Conservation (phyloP, 2,329 filamentous ascomycete genomes). For the Pseudopyrenochaeta lycopersici region DNA sequence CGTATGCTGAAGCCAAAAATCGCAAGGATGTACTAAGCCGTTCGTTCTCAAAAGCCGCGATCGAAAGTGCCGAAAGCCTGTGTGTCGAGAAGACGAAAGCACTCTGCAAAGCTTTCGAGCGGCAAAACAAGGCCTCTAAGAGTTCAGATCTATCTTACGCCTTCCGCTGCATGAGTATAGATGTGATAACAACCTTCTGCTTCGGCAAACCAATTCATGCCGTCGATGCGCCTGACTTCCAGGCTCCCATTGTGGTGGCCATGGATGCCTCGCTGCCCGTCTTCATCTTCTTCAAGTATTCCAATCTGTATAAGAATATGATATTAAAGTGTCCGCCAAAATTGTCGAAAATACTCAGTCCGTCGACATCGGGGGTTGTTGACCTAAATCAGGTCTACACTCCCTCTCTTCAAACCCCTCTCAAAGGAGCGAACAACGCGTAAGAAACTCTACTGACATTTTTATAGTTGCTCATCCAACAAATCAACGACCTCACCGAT, state of each 20-base stretch:
- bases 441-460: neutral
- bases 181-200: slow-evolving; percentile 48
- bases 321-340: slow-evolving; percentile 50
- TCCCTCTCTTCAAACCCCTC: neutral
- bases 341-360: slow-evolving; percentile 48
- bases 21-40: slow-evolving; percentile 54
- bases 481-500: slow-evolving; percentile 42
- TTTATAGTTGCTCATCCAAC: slow-evolving; percentile 35
- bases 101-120: slow-evolving; percentile 41
- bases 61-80: slow-evolving; percentile 47
- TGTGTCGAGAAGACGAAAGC: slow-evolving; percentile 48
- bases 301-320: slow-evolving; percentile 46
- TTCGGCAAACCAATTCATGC: slow-evolving; percentile 53
- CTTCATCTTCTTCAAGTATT: slow-evolving; percentile 53
- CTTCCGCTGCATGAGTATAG: slow-evolving; percentile 30
- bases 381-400: slow-evolving; percentile 44
- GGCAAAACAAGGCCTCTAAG: slow-evolving; percentile 27
- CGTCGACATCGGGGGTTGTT: slow-evolving; percentile 49
- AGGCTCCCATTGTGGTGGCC: slow-evolving; percentile 53
- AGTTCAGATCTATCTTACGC: slow-evolving; percentile 36
- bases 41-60: slow-evolving; percentile 53
- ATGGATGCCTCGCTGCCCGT: slow-evolving; percentile 50
- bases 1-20: slow-evolving; percentile 50
- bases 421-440: no score
- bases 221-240: slow-evolving; percentile 51